Evolutionary conservation across 306 rosid species (phyloP).

Genomic region (Urtica urens): DNA sequence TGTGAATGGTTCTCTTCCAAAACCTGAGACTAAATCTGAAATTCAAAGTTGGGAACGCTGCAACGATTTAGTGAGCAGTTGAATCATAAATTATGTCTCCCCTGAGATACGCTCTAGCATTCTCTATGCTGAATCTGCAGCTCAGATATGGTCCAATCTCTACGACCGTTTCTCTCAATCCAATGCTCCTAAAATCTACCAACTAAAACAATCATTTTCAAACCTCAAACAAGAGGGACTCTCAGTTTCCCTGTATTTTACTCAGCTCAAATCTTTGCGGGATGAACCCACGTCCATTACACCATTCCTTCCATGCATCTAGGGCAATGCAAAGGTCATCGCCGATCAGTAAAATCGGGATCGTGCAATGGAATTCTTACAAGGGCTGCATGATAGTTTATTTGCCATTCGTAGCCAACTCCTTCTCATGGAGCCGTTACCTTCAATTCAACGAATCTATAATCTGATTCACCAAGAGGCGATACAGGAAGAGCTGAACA

Average conservation of each 20-base stretch:
- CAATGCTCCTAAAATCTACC: conserved; percentile 1
- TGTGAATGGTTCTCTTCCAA: too few species aligned
- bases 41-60: too few species aligned
- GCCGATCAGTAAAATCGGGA: not conserved
- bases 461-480: conserved; percentile 2
- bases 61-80: too few species aligned
- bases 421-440: conserved; percentile 8
- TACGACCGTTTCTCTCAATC: not conserved
- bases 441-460: not conserved
- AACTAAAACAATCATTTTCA: not conserved
- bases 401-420: not conserved
- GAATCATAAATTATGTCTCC: too few species aligned
- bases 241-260: not conserved
- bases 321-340: not conserved
- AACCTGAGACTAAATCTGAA: too few species aligned
- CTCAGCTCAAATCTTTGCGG: not conserved
- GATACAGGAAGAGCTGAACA: not conserved
- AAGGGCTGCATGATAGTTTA: conserved; percentile 6
- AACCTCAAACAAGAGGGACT: conserved; percentile 1
- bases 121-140: too few species aligned
- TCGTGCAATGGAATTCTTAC: conserved; percentile 8
- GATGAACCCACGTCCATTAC: not conserved
- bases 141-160: not conserved
- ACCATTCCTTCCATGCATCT: not conserved
- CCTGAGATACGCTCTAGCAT: too few species aligned